Percentiles rank a stretch among this genome's conserved stretches.
Conservation (phyloP, 306 rosid species). For the Prinsepia uniflora region DNA sequence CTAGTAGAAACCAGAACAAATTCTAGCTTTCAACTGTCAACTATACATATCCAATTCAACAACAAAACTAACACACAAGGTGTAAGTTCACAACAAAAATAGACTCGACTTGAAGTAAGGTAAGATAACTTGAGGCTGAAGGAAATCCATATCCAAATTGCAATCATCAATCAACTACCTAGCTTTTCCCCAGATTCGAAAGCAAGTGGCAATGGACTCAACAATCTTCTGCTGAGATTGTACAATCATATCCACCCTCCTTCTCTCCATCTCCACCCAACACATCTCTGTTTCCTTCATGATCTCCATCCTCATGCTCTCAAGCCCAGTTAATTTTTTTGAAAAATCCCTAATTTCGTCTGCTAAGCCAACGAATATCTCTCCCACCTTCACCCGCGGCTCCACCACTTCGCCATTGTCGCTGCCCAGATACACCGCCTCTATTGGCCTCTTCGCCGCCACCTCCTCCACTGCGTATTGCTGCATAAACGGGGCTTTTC, state of each 20-base stretch:
- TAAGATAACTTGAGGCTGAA: not conserved
- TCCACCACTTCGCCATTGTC: constrained; percentile 12
- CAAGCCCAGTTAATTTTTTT: constrained; percentile 53
- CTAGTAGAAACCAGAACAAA: not conserved
- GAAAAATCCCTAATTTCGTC: constrained; percentile 61
- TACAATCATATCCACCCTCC: constrained; percentile 57
- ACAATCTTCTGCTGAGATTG: constrained; percentile 57
- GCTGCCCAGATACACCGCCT: constrained; percentile 10
- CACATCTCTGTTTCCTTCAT: constrained; percentile 69
- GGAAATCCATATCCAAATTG: not conserved
- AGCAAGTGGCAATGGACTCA: constrained; percentile 62
- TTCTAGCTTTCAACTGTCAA: not conserved
- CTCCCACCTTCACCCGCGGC: constrained; percentile 15
- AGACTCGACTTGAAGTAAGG: not conserved
- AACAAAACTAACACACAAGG: not conserved
- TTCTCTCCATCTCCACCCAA: constrained; percentile 84
- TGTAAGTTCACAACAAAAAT: not conserved
- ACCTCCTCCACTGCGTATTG: constrained; percentile 8
- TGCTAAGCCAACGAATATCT: constrained; percentile 40
- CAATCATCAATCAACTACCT: constrained; percentile 15
- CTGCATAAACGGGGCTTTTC: constrained; percentile 7
- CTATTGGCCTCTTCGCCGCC: constrained; percentile 27
- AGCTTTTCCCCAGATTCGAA: constrained; percentile 48
- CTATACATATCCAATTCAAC: constrained; percentile 6
- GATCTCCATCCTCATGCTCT: constrained; percentile 75